Base-by-base conservation (phyloP, 208 protist genomes). In the Porcisia deanei region DNA sequence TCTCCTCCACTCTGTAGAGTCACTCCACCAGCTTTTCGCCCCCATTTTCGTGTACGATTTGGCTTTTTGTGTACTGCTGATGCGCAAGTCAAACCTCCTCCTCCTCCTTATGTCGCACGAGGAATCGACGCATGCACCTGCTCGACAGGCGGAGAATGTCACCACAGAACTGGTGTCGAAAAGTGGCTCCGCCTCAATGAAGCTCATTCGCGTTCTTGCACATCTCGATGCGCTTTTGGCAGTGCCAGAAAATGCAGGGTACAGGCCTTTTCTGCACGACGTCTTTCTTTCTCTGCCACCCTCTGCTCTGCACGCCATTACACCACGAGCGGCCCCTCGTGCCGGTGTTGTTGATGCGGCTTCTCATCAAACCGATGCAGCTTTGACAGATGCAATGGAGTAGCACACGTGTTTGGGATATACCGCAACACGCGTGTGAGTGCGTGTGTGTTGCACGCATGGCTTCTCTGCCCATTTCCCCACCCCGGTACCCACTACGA, bases 261-360 rank as follows among this genome's bases (percentile, higher is more conserved):
- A 91, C 84, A 76, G 68, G 39, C 34, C 75, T 9, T 93, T 95
- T 82, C 66, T 95, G 63, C 80, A 83, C 16, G 67, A 83, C n/a
- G 83, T 90, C 69, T 80, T 93, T 39, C 52, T 78, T 30, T 83
- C 87, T 1, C 63, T 91, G 3, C 87, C 87, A 39, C 87, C 87
- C 9, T 77, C 77, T 3, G 57, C 55, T 34, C 45, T 82, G 66
- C 73, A 68, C 30, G 77, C 77, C 16, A 63, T 43, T 41, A 52
- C 64, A 3, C 73, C 68, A 43, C 49, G 6, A 57, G 43, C 63
- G 9, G 20, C 41, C 4, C 37, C 59, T 39, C 34, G 25, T 43
- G 66, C n/a, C 22, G 49, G 47, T 43, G 34, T 18, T 52, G 66
- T 7, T 16, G 47, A 45, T 9, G 45, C 64, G 4, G 64, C 52